Evolutionary conservation across 2,329 filamentous ascomycete genomes (phyloP).

Genomic region (Fonsecaea monophora): DNA sequence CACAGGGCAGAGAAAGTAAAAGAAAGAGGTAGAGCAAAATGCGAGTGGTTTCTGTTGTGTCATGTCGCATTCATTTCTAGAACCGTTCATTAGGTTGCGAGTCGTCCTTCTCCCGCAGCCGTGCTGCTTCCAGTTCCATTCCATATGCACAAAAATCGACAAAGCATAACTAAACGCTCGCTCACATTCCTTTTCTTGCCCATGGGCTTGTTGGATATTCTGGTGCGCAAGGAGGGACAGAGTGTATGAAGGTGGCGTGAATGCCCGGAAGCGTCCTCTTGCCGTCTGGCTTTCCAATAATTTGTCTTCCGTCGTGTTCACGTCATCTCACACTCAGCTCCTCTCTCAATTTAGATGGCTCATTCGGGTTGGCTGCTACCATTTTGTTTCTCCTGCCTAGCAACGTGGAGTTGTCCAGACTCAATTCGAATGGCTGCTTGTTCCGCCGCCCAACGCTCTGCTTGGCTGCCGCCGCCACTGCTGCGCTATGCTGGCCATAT

Average conservation of each 20-base stretch:
- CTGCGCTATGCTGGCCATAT: slow-evolving; percentile 87
- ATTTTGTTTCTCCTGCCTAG: slow-evolving; percentile 68
- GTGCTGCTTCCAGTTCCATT: neutral
- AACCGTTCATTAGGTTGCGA: neutral
- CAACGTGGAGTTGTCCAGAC: slow-evolving; percentile 86
- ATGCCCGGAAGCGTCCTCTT: neutral
- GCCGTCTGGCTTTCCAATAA: neutral
- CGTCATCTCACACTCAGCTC: slow-evolving; percentile 38
- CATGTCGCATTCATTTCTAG: slow-evolving; percentile 3
- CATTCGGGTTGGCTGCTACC: slow-evolving; percentile 14
- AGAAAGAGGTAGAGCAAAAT: neutral
- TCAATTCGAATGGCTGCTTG: slow-evolving; percentile 89
- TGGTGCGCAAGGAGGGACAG: neutral
- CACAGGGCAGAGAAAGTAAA: neutral
- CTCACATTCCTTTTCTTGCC: slow-evolving; percentile 2
- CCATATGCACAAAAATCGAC: neutral
- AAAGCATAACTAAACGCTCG: slow-evolving; percentile 2
- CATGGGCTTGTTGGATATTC: neutral
- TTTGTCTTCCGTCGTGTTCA: neutral
- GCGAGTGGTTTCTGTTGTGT: neutral
- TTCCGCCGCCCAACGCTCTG: slow-evolving; percentile 76
- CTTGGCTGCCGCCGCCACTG: slow-evolving; percentile 81
- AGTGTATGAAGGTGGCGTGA: neutral
- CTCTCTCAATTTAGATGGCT: slow-evolving; percentile 40
- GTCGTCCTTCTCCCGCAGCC: neutral